phyloP scores from a whole-genome alignment of 2,329 filamentous ascomycete species.

The Clonostachys rhizophaga region DNA sequence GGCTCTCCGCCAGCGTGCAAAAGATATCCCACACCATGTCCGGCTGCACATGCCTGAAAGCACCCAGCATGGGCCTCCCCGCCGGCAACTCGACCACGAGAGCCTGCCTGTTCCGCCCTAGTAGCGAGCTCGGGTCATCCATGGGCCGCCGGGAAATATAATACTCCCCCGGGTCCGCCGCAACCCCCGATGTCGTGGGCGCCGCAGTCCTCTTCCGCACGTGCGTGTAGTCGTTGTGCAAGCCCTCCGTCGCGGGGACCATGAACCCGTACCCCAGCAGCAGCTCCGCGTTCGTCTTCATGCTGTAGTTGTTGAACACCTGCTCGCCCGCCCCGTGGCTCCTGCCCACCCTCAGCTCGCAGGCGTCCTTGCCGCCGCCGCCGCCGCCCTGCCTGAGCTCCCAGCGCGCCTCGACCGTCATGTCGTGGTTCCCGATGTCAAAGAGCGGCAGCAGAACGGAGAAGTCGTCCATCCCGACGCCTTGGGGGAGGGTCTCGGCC shows the following conservation, averaged over 20 bases:
- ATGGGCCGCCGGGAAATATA: conserved; percentile 49
- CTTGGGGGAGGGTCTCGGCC: conserved; percentile 19
- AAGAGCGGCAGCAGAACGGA: conserved; percentile 67
- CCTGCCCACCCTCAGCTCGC: conserved; percentile 35
- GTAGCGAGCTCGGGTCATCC: conserved; percentile 38
- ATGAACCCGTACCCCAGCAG: conserved; percentile 61
- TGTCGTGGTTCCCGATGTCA: conserved; percentile 69
- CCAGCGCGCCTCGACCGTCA: conserved; percentile 57
- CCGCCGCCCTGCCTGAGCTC: conserved; percentile 30
- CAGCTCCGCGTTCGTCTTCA: conserved; percentile 69
- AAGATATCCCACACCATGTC: conserved; percentile 47
- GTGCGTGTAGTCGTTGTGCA: conserved; percentile 59
- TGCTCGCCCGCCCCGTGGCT: conserved; percentile 46
- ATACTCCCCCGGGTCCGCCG: conserved; percentile 30
- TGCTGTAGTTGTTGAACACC: conserved; percentile 68
- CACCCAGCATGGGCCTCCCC: conserved; percentile 11
- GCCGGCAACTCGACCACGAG: conserved; percentile 14
- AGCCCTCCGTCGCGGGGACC: conserved; percentile 35
- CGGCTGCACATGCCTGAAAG: conserved; percentile 47
- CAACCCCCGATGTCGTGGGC: conserved; percentile 7
- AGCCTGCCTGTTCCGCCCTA: conserved; percentile 33
- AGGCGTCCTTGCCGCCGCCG: conserved; percentile 12
- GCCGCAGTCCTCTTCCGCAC: conserved; percentile 40
- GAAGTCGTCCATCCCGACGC: conserved; percentile 47
- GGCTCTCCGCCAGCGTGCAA: conserved; percentile 25